Conservation (phyloP, 768 basidiomycete genomes). For the Tulasnella sp. region DNA sequence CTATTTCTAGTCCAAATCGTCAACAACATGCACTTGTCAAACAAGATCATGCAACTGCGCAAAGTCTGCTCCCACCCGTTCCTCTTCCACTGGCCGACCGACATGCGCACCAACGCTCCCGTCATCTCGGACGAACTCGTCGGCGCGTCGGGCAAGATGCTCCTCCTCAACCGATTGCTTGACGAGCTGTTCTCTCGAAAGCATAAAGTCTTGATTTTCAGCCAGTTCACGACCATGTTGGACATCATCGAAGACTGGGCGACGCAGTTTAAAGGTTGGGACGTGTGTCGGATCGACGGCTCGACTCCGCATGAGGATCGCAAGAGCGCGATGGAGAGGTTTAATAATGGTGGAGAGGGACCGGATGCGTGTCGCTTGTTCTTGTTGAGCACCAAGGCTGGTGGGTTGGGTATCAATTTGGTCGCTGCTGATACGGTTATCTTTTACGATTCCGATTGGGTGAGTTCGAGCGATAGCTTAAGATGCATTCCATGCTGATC, state of each 20-base stretch:
- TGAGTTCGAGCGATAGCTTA: conserved; percentile 29
- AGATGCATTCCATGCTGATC: conserved; percentile 22
- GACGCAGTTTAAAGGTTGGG: conserved; percentile 69
- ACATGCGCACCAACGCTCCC: conserved; percentile 51
- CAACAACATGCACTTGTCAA: conserved; percentile 90
- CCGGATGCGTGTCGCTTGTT: conserved; percentile 65
- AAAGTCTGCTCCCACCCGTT: conserved; percentile 94
- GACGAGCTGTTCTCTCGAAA: conserved; percentile 58
- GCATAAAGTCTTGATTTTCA: conserved; percentile 41
- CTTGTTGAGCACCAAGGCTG: conserved; percentile 70
- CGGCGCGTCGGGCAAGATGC: conserved; percentile 92
- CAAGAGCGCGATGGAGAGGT: conserved; percentile 74
- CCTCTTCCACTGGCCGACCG: conserved; percentile 76
- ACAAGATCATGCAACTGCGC: conserved; percentile 92
- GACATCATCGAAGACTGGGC: conserved; percentile 98
- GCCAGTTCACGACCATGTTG: conserved; percentile 94
- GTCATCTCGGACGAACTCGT: conserved; percentile 73
- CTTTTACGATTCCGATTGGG: conserved; percentile 90
- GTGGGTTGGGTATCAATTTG: conserved; percentile 74
- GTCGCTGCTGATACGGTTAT: conserved; percentile 85
- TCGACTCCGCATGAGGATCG: conserved; percentile 70
- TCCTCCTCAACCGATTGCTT: conserved; percentile 82
- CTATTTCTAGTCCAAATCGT: conserved; percentile 58
- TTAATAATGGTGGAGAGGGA: conserved; percentile 63
- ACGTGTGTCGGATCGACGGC: conserved; percentile 88